Conservation (phyloP, 805 yeast species). For the Groenewaldozyma tartarivorans region DNA sequence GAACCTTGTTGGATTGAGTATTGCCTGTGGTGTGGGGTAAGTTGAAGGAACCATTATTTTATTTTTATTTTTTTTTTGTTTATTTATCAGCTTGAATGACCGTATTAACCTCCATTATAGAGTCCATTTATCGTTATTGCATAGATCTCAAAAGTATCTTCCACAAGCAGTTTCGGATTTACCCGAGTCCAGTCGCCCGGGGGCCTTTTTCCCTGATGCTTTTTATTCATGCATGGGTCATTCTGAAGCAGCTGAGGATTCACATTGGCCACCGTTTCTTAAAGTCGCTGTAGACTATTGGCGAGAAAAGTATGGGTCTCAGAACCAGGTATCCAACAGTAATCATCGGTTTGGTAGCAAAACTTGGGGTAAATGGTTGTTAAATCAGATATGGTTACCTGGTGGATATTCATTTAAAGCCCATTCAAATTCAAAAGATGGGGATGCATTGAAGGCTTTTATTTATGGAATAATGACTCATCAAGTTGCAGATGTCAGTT, state of each 20-base stretch:
- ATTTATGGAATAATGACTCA: conserved; percentile 51
- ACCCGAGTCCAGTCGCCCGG: conserved; percentile 31
- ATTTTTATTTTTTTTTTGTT: background rate
- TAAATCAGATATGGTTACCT: too few relatives aligned
- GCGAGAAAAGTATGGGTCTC: conserved; percentile 23
- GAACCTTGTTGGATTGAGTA: too few relatives aligned
- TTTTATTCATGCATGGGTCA: conserved; percentile 50
- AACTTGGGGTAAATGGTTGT: background rate
- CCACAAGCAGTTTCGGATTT: conserved; percentile 10
- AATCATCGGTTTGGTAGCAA: background rate
- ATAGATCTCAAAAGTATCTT: conserved; percentile 5
- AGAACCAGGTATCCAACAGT: background rate
- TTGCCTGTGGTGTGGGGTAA: background rate
- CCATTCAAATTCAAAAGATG: conserved; percentile 10
- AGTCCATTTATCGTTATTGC: conserved; percentile 13
- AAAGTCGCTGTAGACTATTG: conserved; percentile 37
- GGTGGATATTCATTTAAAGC: too few relatives aligned
- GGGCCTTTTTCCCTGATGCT: conserved; percentile 63
- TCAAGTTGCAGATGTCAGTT: conserved; percentile 54
- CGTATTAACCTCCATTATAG: too few relatives aligned
- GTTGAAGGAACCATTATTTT: background rate
- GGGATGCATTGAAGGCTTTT: conserved; percentile 40
- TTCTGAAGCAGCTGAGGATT: conserved; percentile 46
- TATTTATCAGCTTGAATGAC: background rate
- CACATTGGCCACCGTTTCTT: conserved; percentile 66